Percentiles rank a stretch among this genome's conserved stretches.
These are phyloP conservation scores for Styphnolobium japonicum DNA, from an alignment of 306 rosid species.

Conservation along the genomic window DNA sequence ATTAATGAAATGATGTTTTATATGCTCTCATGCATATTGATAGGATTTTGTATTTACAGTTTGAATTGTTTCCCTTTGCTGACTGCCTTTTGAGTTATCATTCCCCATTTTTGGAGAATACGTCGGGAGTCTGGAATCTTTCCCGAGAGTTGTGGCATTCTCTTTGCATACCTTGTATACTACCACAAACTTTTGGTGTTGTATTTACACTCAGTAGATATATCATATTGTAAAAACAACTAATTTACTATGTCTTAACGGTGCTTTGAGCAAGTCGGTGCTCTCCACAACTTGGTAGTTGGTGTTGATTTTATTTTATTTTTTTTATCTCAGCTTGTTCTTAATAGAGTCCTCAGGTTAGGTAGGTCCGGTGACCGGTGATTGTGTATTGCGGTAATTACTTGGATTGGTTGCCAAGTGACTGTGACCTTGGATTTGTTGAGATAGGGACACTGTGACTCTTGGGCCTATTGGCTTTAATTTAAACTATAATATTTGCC, in stretches of 20 bases:
- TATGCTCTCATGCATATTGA: neutral
- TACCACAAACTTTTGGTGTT: neutral
- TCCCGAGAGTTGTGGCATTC: neutral
- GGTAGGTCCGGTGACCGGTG: too few species aligned
- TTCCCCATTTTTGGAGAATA: neutral
- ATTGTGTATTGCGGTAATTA: too few species aligned
- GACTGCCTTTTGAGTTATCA: neutral
- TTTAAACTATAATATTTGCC: too few species aligned
- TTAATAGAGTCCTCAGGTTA: too few species aligned
- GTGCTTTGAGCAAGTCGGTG: neutral
- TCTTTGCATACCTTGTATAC: neutral
- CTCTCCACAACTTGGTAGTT: neutral
- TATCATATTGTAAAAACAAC: too few species aligned
- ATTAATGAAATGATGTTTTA: neutral
- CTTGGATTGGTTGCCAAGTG: too few species aligned
- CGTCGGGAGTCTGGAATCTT: neutral
- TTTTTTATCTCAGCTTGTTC: too few species aligned
- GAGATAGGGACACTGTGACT: too few species aligned
- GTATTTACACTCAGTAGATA: neutral
- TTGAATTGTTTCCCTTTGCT: neutral
- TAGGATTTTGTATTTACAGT: neutral
- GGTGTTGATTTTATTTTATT: neutral
- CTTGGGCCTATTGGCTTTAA: too few species aligned
- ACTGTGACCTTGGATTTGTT: too few species aligned
- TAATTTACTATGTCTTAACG: neutral